These are phyloP conservation scores for Leptomonas seymouri DNA, from an alignment of 208 protist species.

Conservation along the genomic window DNA sequence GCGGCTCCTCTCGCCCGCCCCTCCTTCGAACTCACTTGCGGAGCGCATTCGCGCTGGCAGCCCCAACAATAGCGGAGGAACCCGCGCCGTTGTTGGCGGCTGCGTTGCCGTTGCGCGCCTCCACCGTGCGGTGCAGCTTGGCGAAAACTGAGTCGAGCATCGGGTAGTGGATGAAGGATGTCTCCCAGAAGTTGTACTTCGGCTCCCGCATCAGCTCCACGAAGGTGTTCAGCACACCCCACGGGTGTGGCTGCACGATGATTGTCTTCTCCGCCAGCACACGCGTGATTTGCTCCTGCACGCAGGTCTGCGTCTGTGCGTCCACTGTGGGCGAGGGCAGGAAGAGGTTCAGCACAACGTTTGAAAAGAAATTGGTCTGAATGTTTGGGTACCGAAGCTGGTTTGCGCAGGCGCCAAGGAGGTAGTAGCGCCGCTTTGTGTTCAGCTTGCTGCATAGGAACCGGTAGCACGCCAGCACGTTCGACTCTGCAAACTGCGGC, in stretches of 20 bases:
- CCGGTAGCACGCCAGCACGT: constrained; percentile 96
- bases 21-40: constrained; percentile 2
- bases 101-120: constrained; percentile 44
- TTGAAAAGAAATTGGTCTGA: constrained; percentile 99
- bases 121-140: constrained; percentile 84
- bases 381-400: constrained; percentile 99
- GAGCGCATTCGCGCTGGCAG: constrained; percentile 15
- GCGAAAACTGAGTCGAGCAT: constrained; percentile 94
- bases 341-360: constrained; percentile 98
- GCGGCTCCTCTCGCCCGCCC: constrained; percentile 8
- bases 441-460: constrained; percentile 93
- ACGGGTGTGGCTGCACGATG: constrained; percentile 98
- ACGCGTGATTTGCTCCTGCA: constrained; percentile 98
- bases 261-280: constrained; percentile 98
- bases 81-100: constrained; percentile 21
- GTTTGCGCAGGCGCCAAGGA: constrained; percentile 98
- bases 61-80: constrained; percentile 16
- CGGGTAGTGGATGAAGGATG: constrained; percentile 89
- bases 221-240: constrained; percentile 99
- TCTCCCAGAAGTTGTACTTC: constrained; percentile 95
- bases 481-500: constrained; percentile 51
- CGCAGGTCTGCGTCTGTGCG: constrained; percentile 68
- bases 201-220: constrained; percentile 99
- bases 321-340: constrained; percentile 64
- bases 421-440: constrained; percentile 93